Evolutionary conservation across 208 protist genomes (phyloP).

Genomic region (Trypanosoma brucei): DNA sequence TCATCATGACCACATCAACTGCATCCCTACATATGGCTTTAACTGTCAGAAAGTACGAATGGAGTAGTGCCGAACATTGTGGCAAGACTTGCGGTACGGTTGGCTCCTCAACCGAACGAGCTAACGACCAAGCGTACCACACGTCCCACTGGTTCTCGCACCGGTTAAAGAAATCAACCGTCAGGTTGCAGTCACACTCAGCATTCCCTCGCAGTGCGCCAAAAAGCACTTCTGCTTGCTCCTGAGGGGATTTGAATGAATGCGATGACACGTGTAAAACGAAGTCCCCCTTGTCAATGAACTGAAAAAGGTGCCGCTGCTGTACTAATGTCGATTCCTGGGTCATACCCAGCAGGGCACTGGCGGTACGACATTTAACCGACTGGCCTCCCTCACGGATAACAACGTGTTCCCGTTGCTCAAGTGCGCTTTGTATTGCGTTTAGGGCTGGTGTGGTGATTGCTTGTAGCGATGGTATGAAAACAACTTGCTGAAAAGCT

Average conservation of each 20-base stretch:
- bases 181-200: neutral
- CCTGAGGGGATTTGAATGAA: constrained; percentile 17
- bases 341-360: constrained; percentile 36
- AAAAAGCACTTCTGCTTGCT: constrained; percentile 13
- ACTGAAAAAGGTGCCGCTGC: constrained; percentile 48
- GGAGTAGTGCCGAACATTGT: constrained; percentile 47
- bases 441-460: constrained; percentile 8
- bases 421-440: constrained; percentile 10
- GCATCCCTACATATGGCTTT: constrained; percentile 41
- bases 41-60: constrained; percentile 64
- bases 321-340: constrained; percentile 27
- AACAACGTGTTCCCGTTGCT: constrained; percentile 30
- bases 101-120: constrained; percentile 15
- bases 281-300: constrained; percentile 61
- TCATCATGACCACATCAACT: constrained; percentile 71
- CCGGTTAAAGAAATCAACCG: constrained; percentile 17
- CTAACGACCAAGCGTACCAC: constrained; percentile 19
- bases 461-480: constrained; percentile 17
- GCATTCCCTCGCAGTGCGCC: constrained; percentile 18
- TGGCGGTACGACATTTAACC: constrained; percentile 34
- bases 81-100: constrained; percentile 38
- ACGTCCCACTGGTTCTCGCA: constrained; percentile 33
- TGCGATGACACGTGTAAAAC: constrained; percentile 30
- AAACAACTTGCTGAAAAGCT: constrained; percentile 15
- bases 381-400: constrained; percentile 59